These are phyloP conservation scores for Komagataella phaffii DNA, from an alignment of 805 yeast genomes.

Conservation along the genomic window DNA sequence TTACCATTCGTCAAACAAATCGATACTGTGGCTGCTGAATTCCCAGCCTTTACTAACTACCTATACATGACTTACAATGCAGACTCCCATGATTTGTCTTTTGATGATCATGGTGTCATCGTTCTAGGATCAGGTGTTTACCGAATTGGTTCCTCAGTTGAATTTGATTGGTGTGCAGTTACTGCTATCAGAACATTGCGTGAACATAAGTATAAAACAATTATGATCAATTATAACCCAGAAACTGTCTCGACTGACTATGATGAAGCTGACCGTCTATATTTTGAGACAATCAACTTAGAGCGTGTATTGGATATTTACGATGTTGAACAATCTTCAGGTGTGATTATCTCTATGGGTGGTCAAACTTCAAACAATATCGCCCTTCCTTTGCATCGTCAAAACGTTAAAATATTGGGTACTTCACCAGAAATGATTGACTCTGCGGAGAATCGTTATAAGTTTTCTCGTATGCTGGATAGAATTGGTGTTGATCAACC, in stretches of 20 bases:
- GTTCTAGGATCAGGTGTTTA: conserved; percentile 97
- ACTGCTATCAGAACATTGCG: conserved; percentile 91
- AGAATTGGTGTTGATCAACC: conserved; percentile 97
- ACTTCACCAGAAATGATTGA: conserved; percentile 98
- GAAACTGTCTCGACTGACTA: conserved; percentile 98
- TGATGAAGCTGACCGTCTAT: conserved; percentile 94
- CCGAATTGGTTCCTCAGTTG: conserved; percentile 97
- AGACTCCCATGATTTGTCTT: conserved; percentile 71
- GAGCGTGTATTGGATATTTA: conserved; percentile 93
- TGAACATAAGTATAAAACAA: conserved; percentile 74
- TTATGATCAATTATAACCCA: conserved; percentile 96
- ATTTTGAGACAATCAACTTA: conserved; percentile 88
- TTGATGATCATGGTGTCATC: conserved; percentile 88
- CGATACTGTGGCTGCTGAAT: conserved; percentile 98
- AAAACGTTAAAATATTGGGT: conserved; percentile 89
- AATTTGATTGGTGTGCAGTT: conserved; percentile 99
- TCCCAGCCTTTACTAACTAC: conserved; percentile 93
- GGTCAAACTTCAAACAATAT: conserved; percentile 97
- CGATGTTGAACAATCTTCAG: conserved; percentile 78
- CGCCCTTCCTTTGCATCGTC: conserved; percentile 85
- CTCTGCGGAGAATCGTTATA: conserved; percentile 95
- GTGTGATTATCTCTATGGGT: conserved; percentile 96
- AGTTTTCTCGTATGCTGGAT: conserved; percentile 95
- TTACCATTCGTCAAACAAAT: conserved; percentile 92
- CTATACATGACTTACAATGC: conserved; percentile 93